Conservation (phyloP, 2,329 filamentous ascomycete species). For the Botrytis hyacinthi region DNA sequence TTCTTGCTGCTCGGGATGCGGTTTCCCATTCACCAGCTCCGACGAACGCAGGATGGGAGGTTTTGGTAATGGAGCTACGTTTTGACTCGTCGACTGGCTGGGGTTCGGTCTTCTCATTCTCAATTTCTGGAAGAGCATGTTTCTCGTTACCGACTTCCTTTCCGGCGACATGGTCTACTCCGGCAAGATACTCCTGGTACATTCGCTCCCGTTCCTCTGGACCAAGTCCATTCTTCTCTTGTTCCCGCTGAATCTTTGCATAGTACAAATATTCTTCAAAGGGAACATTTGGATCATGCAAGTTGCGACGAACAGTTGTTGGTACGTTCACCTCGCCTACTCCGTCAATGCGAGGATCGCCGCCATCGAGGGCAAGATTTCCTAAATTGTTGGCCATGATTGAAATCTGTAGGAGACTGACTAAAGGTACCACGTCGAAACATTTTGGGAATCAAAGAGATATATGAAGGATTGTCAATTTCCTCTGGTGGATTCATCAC, state of each 20-base stretch:
- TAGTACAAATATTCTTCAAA: constrained; percentile 41
- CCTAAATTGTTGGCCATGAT: constrained; percentile 19
- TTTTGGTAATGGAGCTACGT: background rate
- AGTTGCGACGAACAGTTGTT: constrained; percentile 15
- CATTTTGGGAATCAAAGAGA: background rate
- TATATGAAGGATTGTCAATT: constrained; percentile 2
- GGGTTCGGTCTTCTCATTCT: constrained; percentile 2
- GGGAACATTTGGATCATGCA: constrained; percentile 35
- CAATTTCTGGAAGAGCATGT: background rate
- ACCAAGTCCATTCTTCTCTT: constrained; percentile 27
- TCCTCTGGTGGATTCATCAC: background rate
- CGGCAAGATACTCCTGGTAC: constrained; percentile 23
- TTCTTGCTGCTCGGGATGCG: constrained; percentile 46
- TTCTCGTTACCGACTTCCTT: constrained; percentile 21
- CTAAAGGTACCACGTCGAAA: background rate
- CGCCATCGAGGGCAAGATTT: constrained; percentile 19
- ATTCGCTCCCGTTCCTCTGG: constrained; percentile 28
- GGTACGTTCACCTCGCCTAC: constrained; percentile 12
- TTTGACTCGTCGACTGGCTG: constrained; percentile 1
- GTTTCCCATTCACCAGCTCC: constrained; percentile 44
- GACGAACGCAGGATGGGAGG: background rate
- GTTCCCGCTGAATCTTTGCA: constrained; percentile 36
- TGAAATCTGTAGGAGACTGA: background rate
- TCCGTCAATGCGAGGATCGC: constrained; percentile 19
- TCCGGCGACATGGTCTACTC: background rate